Evolutionary conservation across 257 asterid species (phyloP), one percentile per base, ranked within the genome.

Genomic region (Rubia yunnanensis): DNA sequence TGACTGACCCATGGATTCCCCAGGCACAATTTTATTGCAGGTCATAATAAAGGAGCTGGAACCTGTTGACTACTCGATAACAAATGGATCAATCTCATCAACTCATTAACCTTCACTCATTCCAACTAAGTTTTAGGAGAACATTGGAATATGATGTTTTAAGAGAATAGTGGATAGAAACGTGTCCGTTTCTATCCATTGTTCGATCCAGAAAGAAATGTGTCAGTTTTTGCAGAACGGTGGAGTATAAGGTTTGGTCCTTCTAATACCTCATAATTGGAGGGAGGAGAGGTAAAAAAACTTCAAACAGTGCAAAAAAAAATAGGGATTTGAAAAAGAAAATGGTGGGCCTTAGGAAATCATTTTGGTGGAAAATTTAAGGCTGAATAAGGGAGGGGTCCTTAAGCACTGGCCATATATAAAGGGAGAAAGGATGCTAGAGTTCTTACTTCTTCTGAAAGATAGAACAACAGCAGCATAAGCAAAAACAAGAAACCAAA

Each of bases 351-450:
- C 85, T 76, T 30, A 9, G 31, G 63, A 70, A 74, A 80, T 78
- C 74, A 85, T 86, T 82, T 79, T 78, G 61, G 80, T 73, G 68
- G 76, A 77, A 49, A 69, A 44, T 44, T 36, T 70, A 74, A 65
- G 72, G 63, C 54, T 66, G 49, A 72, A 63, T 58, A 69, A 54
- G 77, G 57, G 27, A 44, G 66, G 32, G 70, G 20, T 32, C 68
- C 39, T 63, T 28, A 57, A 52, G 64, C 70, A 70, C 28, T 81
- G 85, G 79, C 80, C 86, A 78, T 77, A 79, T 87, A 87, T 80
- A 89, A 88, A 84, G 88, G 68, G 75, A 60, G 82, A 73, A 91
- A 85, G 92, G 88, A 66, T 77, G 88, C 80, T 85, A n/a, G 80
- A 83, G 80, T 69, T 81, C 83, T 83, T 82, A 73, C 85, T 74